Conservation (phyloP, 2,329 filamentous ascomycete genomes). For the Ilyonectria destructans region DNA sequence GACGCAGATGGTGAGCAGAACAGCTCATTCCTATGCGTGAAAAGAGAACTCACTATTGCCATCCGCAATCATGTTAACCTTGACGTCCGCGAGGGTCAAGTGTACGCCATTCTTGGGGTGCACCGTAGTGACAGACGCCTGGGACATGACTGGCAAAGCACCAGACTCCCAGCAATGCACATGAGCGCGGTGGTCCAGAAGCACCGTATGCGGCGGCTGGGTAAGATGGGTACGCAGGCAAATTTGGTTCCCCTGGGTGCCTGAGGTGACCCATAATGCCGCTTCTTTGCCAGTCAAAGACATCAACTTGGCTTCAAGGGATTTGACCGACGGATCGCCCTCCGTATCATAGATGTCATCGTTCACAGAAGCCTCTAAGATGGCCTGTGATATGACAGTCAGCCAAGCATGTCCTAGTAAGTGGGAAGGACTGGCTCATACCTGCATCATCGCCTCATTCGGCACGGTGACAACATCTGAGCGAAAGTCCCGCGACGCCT, state of each 20-base stretch:
- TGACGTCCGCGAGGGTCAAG: constrained; percentile 82
- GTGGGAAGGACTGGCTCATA: background rate
- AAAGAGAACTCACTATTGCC: constrained; percentile 43
- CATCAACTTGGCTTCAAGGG: constrained; percentile 42
- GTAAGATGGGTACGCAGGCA: constrained; percentile 49
- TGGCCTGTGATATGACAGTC: constrained; percentile 30
- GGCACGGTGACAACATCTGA: constrained; percentile 51
- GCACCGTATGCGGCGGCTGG: constrained; percentile 48
- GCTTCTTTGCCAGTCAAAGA: constrained; percentile 49
- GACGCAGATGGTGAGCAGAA: constrained; percentile 55
- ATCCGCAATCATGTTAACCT: constrained; percentile 54
- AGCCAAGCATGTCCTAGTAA: background rate
- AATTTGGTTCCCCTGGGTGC: constrained; percentile 50
- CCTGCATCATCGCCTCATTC: constrained; percentile 48
- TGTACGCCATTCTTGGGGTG: constrained; percentile 79
- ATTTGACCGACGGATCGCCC: constrained; percentile 48
- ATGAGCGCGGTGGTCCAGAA: constrained; percentile 78
- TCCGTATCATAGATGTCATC: constrained; percentile 50
- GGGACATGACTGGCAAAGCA: constrained; percentile 77
- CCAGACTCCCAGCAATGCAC: constrained; percentile 78
- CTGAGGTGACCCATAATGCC: constrained; percentile 48
- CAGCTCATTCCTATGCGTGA: constrained; percentile 49
- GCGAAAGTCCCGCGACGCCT: constrained; percentile 47
- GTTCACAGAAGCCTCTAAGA: constrained; percentile 48
- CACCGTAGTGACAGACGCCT: constrained; percentile 77